These are phyloP conservation scores for Fusarium mundagurra DNA, from an alignment of 2,329 filamentous ascomycete genomes.

Conservation along the genomic window DNA sequence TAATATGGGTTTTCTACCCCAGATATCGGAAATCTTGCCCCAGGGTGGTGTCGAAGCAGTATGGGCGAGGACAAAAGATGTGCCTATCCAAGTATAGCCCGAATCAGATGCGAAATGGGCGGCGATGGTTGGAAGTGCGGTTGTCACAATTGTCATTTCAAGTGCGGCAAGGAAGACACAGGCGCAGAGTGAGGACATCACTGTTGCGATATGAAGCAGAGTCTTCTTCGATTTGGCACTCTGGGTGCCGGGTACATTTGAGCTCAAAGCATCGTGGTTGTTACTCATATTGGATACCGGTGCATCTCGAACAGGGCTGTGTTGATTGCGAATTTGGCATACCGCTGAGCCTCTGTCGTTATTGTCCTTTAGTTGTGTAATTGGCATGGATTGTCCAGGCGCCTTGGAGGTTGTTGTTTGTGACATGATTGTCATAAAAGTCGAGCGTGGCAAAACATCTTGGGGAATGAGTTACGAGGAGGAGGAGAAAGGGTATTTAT, in stretches of 20 bases:
- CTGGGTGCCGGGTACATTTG: neutral
- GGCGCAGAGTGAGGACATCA: constrained; percentile 53
- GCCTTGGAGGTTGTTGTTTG: constrained; percentile 5
- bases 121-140: constrained; percentile 69
- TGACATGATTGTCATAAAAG: constrained; percentile 4
- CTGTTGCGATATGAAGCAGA: constrained; percentile 34
- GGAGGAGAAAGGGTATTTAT: neutral
- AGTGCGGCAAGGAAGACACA: constrained; percentile 57
- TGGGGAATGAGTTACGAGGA: neutral
- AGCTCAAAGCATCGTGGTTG: neutral
- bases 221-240: constrained; percentile 17
- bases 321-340: neutral
- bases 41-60: constrained; percentile 76
- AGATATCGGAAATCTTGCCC: constrained; percentile 70
- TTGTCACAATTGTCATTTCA: constrained; percentile 68
- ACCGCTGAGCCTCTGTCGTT: neutral
- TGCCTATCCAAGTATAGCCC: constrained; percentile 82
- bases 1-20: constrained; percentile 64
- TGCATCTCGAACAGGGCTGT: neutral
- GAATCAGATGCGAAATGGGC: constrained; percentile 67
- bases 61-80: constrained; percentile 75
- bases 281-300: neutral
- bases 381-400: neutral
- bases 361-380: neutral
- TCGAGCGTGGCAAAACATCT: too few relatives aligned